Base-by-base conservation (phyloP, 1,284 basidiomycete species). In the Hemileia vastatrix region DNA sequence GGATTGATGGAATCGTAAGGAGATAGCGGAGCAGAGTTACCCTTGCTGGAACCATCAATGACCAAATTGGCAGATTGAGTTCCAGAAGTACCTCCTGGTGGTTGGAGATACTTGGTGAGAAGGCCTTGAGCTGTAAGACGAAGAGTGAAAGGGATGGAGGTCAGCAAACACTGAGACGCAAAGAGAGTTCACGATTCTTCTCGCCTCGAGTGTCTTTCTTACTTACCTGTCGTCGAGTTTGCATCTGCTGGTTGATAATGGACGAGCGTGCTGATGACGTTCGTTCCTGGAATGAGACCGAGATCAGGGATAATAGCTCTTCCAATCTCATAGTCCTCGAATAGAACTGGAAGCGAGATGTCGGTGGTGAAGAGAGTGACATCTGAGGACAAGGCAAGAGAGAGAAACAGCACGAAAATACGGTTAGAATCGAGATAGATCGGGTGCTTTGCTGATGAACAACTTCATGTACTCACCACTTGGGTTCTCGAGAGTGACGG, bases 171-270 rank as follows among this genome's bases (percentile, higher is more conserved):
- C 27, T 27, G 27, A 27, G 27, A 27, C 27, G 27, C 27, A 27
- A 27, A 27, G 27, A 27, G 27, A 27, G 27, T 27, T 27, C 27
- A 27, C 27, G 27, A 27, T 27, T 27, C 27, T 27, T 27, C 27
- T 27, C 27, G 27, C 27, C 27, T 27, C 27, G 27, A 27, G 27
- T 27, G 27, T 27, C 27, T 27, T 27, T 27, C 27, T 27, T 27
- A 27, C 27, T n/a, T n/a, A n/a, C n/a, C n/a, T n/a, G n/a, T n/a
- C 2, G 84, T 83, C 67, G 86, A 81, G 67, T 86, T 86, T 6
- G 82, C 79, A 72, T 86, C 76, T 6, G 78, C 78, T 0, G 86
- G 86, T 66, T 79, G 75, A 68, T 87, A 88, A 65, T 80, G 83
- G 78, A 88, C 87, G 70, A 85, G 83, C 3, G 84, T 77, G 0